Conservation (phyloP, 1,284 basidiomycete genomes). For the Cerioporus squamosus region DNA sequence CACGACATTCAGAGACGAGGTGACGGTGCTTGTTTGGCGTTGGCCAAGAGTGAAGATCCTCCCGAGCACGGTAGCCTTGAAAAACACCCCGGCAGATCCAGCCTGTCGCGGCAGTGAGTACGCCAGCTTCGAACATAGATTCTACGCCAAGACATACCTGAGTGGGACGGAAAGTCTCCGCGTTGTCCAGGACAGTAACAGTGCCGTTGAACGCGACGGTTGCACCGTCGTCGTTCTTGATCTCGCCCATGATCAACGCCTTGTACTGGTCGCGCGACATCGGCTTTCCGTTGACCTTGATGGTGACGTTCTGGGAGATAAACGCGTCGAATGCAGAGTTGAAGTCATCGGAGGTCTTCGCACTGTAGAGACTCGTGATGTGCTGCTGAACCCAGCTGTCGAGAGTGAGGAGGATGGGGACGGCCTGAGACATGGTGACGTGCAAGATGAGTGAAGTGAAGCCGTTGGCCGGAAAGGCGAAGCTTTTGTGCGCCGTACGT, state of each 20-base stretch:
- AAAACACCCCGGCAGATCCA: slow-evolving; percentile 31
- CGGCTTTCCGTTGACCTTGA: slow-evolving; percentile 40
- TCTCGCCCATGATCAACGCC: slow-evolving; percentile 25
- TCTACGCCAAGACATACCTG: slow-evolving; percentile 11
- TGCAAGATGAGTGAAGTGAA: background rate
- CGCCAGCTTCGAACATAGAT: background rate
- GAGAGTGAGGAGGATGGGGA: slow-evolving; percentile 38
- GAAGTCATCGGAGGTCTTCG: slow-evolving; percentile 30
- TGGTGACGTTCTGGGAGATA: slow-evolving; percentile 32
- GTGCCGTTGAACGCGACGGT: slow-evolving; percentile 26
- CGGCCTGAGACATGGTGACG: slow-evolving; percentile 21
- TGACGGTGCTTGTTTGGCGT: slow-evolving; percentile 27
- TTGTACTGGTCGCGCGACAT: slow-evolving; percentile 32
- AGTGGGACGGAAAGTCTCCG: slow-evolving; percentile 8
- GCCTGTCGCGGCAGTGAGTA: slow-evolving; percentile 16
- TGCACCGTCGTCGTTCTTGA: slow-evolving; percentile 23
- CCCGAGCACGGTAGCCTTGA: slow-evolving; percentile 29
- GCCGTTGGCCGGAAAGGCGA: no score
- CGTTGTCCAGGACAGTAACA: slow-evolving; percentile 25
- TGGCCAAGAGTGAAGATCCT: slow-evolving; percentile 26
- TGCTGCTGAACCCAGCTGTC: slow-evolving; percentile 38
- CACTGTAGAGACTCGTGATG: slow-evolving; percentile 36
- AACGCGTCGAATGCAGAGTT: slow-evolving; percentile 37
- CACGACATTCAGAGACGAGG: slow-evolving; percentile 33
- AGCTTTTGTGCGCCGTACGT: no score